Base-by-base conservation (phyloP, 768 basidiomycete species). In the Cystobasidium tubakii region DNA sequence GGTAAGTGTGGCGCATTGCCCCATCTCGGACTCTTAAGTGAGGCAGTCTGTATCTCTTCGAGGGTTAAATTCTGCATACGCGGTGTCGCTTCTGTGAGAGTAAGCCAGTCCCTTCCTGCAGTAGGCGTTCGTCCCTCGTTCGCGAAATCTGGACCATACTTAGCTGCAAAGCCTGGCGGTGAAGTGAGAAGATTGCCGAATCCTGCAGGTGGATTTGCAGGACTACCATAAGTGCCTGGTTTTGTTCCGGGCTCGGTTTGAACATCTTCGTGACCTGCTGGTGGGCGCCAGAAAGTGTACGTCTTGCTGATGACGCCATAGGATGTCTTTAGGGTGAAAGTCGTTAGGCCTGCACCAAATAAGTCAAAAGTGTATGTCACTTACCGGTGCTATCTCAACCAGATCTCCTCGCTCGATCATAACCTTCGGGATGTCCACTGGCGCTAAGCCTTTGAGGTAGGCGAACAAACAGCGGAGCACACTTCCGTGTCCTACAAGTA, bases 321-420 rank as follows among this genome's bases (percentile, higher is more conserved):
- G 9, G 74, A 54, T 21, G 74, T 36, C 63, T 66, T 9, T 12
- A 66, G 34, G 39, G 53, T 36, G 33, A 1, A 15, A 27, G n/a
- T 39, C 6, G 39, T 39, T n/a, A n/a, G n/a, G n/a, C n/a, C n/a
- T n/a, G n/a, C n/a, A n/a, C n/a, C n/a, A n/a, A n/a, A n/a, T n/a
- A n/a, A n/a, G n/a, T n/a, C n/a, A n/a, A n/a, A n/a, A n/a, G n/a
- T n/a, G n/a, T n/a, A n/a, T n/a, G n/a, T n/a, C 39, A 39, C 54
- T 13, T n/a, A 73, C 73, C 2, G 78, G 78, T 10, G 73, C 76
- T 1, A 79, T 83, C 81, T 99, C 96, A 44, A 98, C 85, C n/a
- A 98, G 83, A 80, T 99, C 96, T 0, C 96, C 96, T 15, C 96
- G 87, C 43, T 95, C 91, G 77, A 99, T 89, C 81, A 98, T 95